Evolutionary conservation across 768 basidiomycete genomes (phyloP).

Genomic region (Kwoniella newhampshirensis): DNA sequence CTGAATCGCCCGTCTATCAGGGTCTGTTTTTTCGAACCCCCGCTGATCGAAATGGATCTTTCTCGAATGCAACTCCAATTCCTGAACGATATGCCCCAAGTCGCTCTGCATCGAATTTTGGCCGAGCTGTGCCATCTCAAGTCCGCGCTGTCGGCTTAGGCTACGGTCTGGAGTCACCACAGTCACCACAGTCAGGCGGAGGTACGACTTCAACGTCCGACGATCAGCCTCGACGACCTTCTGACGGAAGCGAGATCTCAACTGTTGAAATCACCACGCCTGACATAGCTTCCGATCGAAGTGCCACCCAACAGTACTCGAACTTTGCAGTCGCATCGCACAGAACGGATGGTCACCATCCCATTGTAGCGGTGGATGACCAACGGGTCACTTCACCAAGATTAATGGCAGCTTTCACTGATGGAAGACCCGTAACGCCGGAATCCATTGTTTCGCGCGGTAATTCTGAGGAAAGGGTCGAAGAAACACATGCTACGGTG

Average conservation of each 20-base stretch:
- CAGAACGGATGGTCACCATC: too few species aligned
- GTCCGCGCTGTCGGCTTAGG: conserved; percentile 13
- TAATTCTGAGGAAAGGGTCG: conserved; percentile 3
- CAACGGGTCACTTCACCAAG: neutral
- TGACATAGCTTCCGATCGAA: neutral
- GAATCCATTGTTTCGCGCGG: neutral
- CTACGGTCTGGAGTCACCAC: conserved; percentile 8
- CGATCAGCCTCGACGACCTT: conserved; percentile 8
- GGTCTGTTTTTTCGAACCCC: conserved; percentile 48
- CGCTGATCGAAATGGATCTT: conserved; percentile 21
- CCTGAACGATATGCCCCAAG: conserved; percentile 16
- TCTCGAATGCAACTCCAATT: conserved; percentile 14
- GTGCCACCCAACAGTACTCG: too few species aligned
- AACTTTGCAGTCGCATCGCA: too few species aligned
- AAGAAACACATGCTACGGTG: conserved; percentile 14
- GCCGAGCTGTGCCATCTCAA: neutral
- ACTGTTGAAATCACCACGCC: conserved; percentile 24
- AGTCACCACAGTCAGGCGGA: neutral
- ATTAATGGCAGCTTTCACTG: conserved; percentile 13
- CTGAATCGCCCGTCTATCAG: too few species aligned
- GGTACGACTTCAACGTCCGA: conserved; percentile 4
- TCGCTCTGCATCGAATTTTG: neutral
- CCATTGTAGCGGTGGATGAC: too few species aligned
- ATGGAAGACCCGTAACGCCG: conserved; percentile 4
- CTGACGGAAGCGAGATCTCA: conserved; percentile 12